Conservation (phyloP, 148 eudicot genomes). For the Agrostemma githago region DNA sequence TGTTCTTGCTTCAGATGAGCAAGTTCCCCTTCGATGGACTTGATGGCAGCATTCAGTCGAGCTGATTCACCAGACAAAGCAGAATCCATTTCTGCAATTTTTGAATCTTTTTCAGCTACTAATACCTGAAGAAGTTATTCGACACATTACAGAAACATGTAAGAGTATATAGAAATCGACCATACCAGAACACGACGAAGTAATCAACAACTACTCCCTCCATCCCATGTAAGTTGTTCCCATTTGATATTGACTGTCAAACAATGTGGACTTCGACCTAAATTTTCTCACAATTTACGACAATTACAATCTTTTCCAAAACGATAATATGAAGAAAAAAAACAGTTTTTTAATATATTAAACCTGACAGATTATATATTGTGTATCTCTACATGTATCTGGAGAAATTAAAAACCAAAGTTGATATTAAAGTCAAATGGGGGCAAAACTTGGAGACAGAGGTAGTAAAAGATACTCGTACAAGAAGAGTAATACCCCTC, state of each 20-base stretch:
- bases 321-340: neutral
- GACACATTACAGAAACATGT: conserved; percentile 4
- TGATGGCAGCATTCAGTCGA: conserved; percentile 84
- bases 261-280: neutral
- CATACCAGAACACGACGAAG: neutral
- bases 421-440: neutral
- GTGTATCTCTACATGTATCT: neutral
- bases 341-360: too few species aligned
- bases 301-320: neutral
- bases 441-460: neutral
- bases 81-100: conserved; percentile 96
- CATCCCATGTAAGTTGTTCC: neutral
- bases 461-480: neutral
- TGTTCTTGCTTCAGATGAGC: conserved; percentile 64
- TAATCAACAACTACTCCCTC: neutral
- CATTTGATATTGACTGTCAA: neutral
- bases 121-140: conserved; percentile 42
- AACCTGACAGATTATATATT: neutral
- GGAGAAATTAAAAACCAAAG: neutral
- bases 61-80: conserved; percentile 94
- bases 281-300: neutral
- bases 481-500: neutral
- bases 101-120: conserved; percentile 78
- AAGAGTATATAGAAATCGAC: conserved; percentile 5
- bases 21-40: conserved; percentile 81